A percentile compares a stretch with the other conserved stretches of the same genome.
Conservation (phyloP, 352 stramenopile genomes). For the Phytophthora pseudosyringae region DNA sequence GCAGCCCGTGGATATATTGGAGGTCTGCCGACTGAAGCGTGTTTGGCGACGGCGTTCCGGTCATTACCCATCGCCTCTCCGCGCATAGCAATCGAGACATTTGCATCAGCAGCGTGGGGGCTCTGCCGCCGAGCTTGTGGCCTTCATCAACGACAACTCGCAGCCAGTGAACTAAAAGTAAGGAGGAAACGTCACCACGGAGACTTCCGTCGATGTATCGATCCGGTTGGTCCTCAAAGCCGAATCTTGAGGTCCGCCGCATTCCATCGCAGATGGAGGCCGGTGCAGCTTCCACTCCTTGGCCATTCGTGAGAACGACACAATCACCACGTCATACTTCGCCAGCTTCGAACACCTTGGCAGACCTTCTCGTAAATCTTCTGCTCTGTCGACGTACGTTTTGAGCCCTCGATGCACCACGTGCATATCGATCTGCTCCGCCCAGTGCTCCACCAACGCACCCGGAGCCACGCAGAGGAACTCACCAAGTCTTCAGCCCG, state of each 20-base stretch:
- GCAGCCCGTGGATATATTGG: slow-evolving; percentile 85
- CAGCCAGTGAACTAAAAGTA: slow-evolving; percentile 73
- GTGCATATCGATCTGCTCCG: slow-evolving; percentile 66
- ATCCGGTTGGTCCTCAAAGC: slow-evolving; percentile 54
- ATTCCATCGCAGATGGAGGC: slow-evolving; percentile 55
- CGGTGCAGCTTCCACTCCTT: slow-evolving; percentile 69
- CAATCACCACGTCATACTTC: slow-evolving; percentile 72
- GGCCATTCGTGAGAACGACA: slow-evolving; percentile 60
- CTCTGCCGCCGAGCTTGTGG: slow-evolving; percentile 85
- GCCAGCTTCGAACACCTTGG: slow-evolving; percentile 45
- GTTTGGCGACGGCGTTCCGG: slow-evolving; percentile 94
- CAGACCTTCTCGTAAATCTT: slow-evolving; percentile 30
- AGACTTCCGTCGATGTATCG: slow-evolving; percentile 57
- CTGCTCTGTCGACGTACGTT: slow-evolving; percentile 43
- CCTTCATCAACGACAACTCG: slow-evolving; percentile 95
- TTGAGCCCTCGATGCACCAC: slow-evolving; percentile 33
- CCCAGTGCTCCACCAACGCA: slow-evolving; percentile 75
- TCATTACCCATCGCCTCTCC: slow-evolving; percentile 95
- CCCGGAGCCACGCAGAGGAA: slow-evolving; percentile 64
- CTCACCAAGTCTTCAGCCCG: slow-evolving; percentile 31
- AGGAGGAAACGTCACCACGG: slow-evolving; percentile 47
- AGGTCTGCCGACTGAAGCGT: slow-evolving; percentile 84
- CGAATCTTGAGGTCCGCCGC: slow-evolving; percentile 45
- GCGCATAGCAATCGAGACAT: slow-evolving; percentile 87
- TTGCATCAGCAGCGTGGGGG: slow-evolving; percentile 64